Percentiles rank a stretch among this genome's conserved stretches.
Evolutionary conservation across 305 asterid genomes (phyloP).

Genomic region (Galium porrigens): DNA sequence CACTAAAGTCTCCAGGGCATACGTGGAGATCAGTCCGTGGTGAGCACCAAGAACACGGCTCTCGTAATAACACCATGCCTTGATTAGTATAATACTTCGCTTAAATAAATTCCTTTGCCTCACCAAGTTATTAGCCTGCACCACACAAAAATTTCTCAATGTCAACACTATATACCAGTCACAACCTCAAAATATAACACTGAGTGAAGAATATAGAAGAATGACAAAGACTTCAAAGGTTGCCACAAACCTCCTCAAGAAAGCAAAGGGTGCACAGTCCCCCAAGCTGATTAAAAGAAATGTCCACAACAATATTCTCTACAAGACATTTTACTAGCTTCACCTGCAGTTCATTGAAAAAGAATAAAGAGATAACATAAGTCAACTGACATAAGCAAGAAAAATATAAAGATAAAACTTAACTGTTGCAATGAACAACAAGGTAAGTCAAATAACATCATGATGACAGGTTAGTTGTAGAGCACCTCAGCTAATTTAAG

Average conservation of each 20-base stretch:
- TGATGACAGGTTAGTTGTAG: background rate
- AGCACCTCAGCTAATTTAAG: background rate
- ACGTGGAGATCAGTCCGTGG: conserved; percentile 88
- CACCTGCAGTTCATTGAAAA: conserved; percentile 22
- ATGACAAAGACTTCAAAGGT: background rate
- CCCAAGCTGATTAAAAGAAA: conserved; percentile 87
- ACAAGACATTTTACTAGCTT: conserved; percentile 77
- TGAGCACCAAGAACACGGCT: conserved; percentile 91
- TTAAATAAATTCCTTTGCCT: conserved; percentile 68
- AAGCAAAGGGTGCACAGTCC: conserved; percentile 85
- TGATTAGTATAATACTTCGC: conserved; percentile 77
- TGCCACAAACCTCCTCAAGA: conserved; percentile 72
- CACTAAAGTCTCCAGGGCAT: conserved; percentile 81
- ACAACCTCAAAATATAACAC: background rate
- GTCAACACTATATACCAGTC: conserved; percentile 5
- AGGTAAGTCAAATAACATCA: background rate
- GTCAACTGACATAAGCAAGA: conserved; percentile 1
- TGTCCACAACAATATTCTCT: conserved; percentile 75
- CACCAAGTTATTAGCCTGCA: conserved; percentile 69
- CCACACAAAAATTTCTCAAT: conserved; percentile 16
- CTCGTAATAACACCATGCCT: conserved; percentile 96
- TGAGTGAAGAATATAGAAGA: background rate
- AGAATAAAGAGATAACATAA: conserved; percentile 1
- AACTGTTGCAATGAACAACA: background rate
- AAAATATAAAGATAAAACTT: background rate